Percentiles rank a stretch among this genome's conserved stretches.
phyloP scores from a whole-genome alignment of 257 asterid species.

The Plantago elongata region DNA sequence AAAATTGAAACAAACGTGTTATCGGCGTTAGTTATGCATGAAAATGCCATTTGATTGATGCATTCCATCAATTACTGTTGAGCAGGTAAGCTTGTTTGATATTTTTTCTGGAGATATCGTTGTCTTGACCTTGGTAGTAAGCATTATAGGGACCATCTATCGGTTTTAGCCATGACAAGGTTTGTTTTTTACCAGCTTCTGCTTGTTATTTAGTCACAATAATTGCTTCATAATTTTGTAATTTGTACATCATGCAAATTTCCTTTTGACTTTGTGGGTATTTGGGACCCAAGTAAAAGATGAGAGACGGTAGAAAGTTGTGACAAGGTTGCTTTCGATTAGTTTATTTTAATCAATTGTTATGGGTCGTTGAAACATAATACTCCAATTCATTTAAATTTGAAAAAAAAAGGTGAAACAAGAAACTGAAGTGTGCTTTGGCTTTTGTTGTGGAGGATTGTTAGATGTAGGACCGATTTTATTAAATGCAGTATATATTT shows the following conservation, averaged over 20 bases:
- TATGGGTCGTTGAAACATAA: neutral
- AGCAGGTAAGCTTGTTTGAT: slow-evolving; percentile 25
- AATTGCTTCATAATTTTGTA: slow-evolving; percentile 8
- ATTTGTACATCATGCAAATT: neutral
- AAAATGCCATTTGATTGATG: slow-evolving; percentile 23
- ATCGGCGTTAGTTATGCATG: slow-evolving; percentile 23
- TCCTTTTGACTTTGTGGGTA: slow-evolving; percentile 10
- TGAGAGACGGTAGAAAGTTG: neutral
- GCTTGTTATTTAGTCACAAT: slow-evolving; percentile 7
- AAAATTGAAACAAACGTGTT: neutral
- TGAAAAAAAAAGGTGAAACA: neutral
- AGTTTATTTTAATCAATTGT: neutral
- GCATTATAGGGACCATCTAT: neutral
- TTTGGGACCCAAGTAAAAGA: slow-evolving; percentile 8
- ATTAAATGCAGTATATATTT: too few relatives aligned
- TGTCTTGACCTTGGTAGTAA: slow-evolving; percentile 16
- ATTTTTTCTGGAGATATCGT: slow-evolving; percentile 4
- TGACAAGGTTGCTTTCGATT: neutral
- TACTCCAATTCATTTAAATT: neutral
- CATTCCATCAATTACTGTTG: slow-evolving; percentile 14
- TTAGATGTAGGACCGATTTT: too few relatives aligned
- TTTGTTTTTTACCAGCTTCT: slow-evolving; percentile 20
- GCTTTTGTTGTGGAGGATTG: too few relatives aligned
- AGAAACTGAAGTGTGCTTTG: neutral
- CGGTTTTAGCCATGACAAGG: slow-evolving; percentile 6